phyloP scores from a whole-genome alignment of 2,329 filamentous ascomycete species.

The Didymella pomorum region DNA sequence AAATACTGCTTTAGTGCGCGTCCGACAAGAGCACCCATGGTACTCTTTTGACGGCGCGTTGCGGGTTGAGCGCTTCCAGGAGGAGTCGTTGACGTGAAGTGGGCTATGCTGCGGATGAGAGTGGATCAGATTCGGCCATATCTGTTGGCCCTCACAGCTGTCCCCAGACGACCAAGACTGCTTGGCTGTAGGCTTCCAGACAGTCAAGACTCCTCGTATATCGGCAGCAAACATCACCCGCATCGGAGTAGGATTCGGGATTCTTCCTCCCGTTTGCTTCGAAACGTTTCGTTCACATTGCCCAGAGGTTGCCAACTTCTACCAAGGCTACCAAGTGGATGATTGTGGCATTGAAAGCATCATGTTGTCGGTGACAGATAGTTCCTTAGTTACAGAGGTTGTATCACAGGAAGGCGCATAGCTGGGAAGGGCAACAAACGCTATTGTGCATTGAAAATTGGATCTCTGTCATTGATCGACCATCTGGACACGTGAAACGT shows the following conservation, averaged over 20 bases:
- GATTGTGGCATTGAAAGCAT: conserved; percentile 1
- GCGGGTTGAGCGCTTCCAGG: background rate
- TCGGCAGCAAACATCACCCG: conserved; percentile 9
- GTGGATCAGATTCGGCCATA: background rate
- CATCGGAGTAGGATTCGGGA: background rate
- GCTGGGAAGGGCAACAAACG: conserved; percentile 32
- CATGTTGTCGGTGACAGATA: background rate
- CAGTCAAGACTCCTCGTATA: conserved; percentile 18
- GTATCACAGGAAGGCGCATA: conserved; percentile 3
- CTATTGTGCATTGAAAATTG: conserved; percentile 30
- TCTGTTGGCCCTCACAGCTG: conserved; percentile 3
- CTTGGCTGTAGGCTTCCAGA: conserved; percentile 21
- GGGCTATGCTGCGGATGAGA: background rate
- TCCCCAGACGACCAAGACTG: conserved; percentile 15
- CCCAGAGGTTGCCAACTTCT: background rate
- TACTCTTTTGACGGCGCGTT: background rate
- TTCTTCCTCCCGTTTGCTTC: conserved; percentile 12
- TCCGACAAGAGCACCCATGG: conserved; percentile 9
- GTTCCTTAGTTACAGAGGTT: background rate
- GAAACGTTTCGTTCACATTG: conserved; percentile 10
- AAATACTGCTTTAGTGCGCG: conserved; percentile 4
- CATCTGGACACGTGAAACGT: conserved; percentile 12
- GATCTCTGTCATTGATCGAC: conserved; percentile 23
- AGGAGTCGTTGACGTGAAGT: background rate
- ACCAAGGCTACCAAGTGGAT: conserved; percentile 1